phyloP scores from a whole-genome alignment of 176 grass and related monocot species.

The Miscanthus lutarioriparius region DNA sequence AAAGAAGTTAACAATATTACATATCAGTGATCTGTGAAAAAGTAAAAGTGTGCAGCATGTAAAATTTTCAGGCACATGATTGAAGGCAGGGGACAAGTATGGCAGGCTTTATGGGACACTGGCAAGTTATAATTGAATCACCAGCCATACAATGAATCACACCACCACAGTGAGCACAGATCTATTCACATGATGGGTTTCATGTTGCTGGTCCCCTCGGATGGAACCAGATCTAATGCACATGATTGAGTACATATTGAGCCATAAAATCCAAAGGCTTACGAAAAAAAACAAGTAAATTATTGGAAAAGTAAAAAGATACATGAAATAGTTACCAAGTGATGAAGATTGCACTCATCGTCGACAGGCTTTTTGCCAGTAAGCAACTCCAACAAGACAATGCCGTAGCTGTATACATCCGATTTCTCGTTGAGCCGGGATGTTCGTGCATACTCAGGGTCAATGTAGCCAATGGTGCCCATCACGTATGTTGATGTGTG shows the following conservation, averaged over 20 bases:
- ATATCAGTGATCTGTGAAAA: background rate
- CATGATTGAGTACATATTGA: slow-evolving; percentile 51
- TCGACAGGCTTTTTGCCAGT: slow-evolving; percentile 86
- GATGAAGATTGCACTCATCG: slow-evolving; percentile 90
- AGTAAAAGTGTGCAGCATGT: slow-evolving; percentile 1
- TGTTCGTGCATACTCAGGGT: slow-evolving; percentile 87
- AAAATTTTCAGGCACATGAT: slow-evolving; percentile 40
- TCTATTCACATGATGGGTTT: slow-evolving; percentile 62
- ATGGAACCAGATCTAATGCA: slow-evolving; percentile 37
- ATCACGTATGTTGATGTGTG: slow-evolving; percentile 93
- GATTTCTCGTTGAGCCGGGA: slow-evolving; percentile 89
- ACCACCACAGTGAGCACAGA: slow-evolving; percentile 52
- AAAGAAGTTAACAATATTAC: slow-evolving; percentile 9
- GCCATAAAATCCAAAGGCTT: slow-evolving; percentile 10
- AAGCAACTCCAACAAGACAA: slow-evolving; percentile 83
- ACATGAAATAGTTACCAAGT: slow-evolving; percentile 57
- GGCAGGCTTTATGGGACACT: slow-evolving; percentile 67
- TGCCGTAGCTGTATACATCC: slow-evolving; percentile 88
- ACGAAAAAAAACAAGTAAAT: background rate
- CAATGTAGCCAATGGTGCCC: slow-evolving; percentile 96
- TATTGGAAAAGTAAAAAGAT: slow-evolving; percentile 27
- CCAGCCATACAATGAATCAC: slow-evolving; percentile 43
- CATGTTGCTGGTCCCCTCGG: slow-evolving; percentile 46
- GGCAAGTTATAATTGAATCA: slow-evolving; percentile 54
- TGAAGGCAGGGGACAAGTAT: slow-evolving; percentile 48